Percentiles rank a stretch among this genome's conserved stretches.
phyloP scores from a whole-genome alignment of 108 stramenopile species.

The Schizochytrium sp. region DNA sequence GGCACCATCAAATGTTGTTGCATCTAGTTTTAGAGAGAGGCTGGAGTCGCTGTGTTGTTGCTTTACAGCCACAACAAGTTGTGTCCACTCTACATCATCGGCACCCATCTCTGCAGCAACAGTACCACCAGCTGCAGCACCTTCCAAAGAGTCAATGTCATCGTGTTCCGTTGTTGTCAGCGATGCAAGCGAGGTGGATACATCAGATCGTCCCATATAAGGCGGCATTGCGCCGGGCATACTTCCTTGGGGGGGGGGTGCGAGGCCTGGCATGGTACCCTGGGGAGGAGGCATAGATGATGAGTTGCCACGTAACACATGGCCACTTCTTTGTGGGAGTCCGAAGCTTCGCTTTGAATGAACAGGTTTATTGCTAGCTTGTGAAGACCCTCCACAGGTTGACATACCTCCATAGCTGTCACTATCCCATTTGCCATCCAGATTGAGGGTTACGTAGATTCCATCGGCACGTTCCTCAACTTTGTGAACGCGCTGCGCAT shows the following conservation, averaged over 20 bases:
- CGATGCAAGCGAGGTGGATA: neutral
- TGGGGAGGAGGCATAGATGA: neutral
- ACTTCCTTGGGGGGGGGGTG: neutral
- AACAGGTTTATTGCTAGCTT: neutral
- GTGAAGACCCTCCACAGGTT: conserved; percentile 7
- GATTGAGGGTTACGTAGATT: conserved; percentile 45
- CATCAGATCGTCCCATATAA: neutral
- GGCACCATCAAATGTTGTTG: neutral
- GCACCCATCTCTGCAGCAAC: neutral
- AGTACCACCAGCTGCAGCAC: neutral
- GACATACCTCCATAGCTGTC: conserved; percentile 15
- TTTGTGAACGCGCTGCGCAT: conserved; percentile 33
- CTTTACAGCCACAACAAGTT: neutral
- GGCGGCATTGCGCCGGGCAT: neutral
- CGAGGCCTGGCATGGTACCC: neutral
- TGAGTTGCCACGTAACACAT: neutral
- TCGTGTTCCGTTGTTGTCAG: neutral
- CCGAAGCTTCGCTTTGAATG: conserved; percentile 31
- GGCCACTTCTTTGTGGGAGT: conserved; percentile 16
- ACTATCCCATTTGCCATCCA: conserved; percentile 35
- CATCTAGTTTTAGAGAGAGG: neutral
- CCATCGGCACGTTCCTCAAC: conserved; percentile 11
- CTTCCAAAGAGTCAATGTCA: neutral
- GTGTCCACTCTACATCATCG: neutral
- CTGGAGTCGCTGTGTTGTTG: neutral